Conservation (phyloP, 306 rosid genomes). For the Vigna trinervia region DNA sequence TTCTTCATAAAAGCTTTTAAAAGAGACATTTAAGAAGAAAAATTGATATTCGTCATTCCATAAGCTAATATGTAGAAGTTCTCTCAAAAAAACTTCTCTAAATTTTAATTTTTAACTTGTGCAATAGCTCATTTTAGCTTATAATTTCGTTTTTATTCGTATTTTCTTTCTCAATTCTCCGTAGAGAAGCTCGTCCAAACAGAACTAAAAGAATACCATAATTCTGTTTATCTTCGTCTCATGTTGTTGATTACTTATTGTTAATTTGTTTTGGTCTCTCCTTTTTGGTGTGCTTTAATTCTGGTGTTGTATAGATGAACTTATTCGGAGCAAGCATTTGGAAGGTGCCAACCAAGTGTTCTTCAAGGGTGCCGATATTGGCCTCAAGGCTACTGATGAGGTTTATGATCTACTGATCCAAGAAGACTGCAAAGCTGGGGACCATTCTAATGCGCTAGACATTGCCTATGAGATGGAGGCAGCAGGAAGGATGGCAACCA, state of each 20-base stretch:
- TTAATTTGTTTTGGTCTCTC: constrained; percentile 25
- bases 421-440: constrained; percentile 84
- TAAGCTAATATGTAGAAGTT: too few species aligned
- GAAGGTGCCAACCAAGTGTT: constrained; percentile 88
- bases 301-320: constrained; percentile 65
- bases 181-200: too few species aligned
- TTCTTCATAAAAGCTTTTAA: too few species aligned
- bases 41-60: too few species aligned
- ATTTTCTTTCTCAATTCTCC: too few species aligned
- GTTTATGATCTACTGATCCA: constrained; percentile 77
- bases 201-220: background rate
- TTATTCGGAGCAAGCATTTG: constrained; percentile 67
- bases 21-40: too few species aligned
- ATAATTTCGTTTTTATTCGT: too few species aligned
- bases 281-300: constrained; percentile 13
- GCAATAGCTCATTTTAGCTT: too few species aligned
- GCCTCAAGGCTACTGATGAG: constrained; percentile 80
- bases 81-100: too few species aligned
- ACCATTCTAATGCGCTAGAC: constrained; percentile 90
- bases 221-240: background rate
- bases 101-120: too few species aligned
- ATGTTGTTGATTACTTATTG: background rate
- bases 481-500: constrained; percentile 96
- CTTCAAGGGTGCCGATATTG: constrained; percentile 85
- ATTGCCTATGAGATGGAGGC: constrained; percentile 94